Percentiles rank a stretch among this genome's conserved stretches.
These are phyloP conservation scores for Chalara sp. DNA, from an alignment of 2,329 filamentous ascomycete genomes.

Conservation along the genomic window DNA sequence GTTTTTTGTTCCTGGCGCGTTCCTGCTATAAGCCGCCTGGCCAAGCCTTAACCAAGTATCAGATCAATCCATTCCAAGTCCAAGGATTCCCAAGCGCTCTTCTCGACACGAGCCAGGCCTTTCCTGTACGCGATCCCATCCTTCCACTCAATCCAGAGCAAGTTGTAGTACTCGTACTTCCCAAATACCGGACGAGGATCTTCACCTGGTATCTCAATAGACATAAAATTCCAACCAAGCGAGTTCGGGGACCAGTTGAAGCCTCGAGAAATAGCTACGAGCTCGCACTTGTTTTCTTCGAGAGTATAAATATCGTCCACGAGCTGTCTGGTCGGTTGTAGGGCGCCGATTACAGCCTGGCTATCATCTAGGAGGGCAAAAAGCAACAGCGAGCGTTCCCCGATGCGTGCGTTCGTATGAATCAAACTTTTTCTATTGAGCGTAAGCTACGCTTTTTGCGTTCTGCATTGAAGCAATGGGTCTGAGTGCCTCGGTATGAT, in stretches of 20 bases:
- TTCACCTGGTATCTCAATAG: background rate
- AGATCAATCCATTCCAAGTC: constrained; percentile 6
- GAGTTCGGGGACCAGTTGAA: background rate
- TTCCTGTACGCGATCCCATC: constrained; percentile 11
- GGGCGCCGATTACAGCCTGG: background rate
- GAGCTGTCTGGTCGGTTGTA: background rate
- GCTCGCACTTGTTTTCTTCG: background rate
- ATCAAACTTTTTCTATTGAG: background rate
- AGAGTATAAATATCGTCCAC: background rate
- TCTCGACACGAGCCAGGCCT: constrained; percentile 6
- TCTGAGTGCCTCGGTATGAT: background rate
- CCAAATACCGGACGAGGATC: background rate
- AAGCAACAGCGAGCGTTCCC: too few species aligned
- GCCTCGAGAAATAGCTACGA: background rate
- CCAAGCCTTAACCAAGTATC: constrained; percentile 2
- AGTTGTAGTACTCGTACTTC: constrained; percentile 9
- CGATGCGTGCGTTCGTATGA: too few species aligned
- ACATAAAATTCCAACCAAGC: background rate
- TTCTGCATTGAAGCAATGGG: background rate
- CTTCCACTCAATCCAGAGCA: constrained; percentile 11
- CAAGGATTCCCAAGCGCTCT: constrained; percentile 4
- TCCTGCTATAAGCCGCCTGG: background rate
- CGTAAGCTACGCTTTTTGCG: background rate
- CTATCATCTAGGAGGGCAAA: background rate
- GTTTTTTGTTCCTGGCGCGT: too few species aligned